Evolutionary conservation across 139 green algal species (phyloP).

Genomic region (Chlorella sp.): DNA sequence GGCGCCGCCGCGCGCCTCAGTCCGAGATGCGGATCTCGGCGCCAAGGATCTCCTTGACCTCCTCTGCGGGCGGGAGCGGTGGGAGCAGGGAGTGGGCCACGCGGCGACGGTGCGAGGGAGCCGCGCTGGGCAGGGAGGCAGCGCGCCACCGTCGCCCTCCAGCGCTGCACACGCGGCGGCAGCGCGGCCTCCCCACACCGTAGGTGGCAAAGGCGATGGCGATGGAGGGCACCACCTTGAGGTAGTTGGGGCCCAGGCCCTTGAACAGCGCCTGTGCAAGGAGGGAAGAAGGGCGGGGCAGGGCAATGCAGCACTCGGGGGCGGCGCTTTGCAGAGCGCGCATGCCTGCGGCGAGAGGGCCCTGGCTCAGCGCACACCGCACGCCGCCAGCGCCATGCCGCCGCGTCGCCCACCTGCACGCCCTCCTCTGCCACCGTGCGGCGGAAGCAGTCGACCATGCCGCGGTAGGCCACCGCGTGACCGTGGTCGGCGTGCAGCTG

Average conservation of each 20-base stretch:
- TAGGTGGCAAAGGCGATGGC: slow-evolving; percentile 98
- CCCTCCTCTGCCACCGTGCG: slow-evolving; percentile 93
- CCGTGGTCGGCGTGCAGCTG: slow-evolving; percentile 68
- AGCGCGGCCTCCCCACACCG: slow-evolving; percentile 8
- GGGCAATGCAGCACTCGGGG: too few relatives aligned
- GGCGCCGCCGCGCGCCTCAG: slow-evolving; percentile 11
- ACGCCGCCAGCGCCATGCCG: too few relatives aligned
- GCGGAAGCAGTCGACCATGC: slow-evolving; percentile 97
- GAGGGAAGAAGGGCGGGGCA: neutral
- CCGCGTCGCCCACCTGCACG: slow-evolving; percentile 40
- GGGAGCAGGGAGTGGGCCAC: neutral
- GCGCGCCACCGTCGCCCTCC: neutral
- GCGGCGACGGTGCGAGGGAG: neutral
- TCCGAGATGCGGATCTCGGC: slow-evolving; percentile 83
- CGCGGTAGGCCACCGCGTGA: slow-evolving; percentile 81
- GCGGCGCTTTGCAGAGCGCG: too few relatives aligned
- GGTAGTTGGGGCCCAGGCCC: slow-evolving; percentile 95
- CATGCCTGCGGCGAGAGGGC: too few relatives aligned
- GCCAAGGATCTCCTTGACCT: slow-evolving; percentile 84
- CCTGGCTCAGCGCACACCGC: too few relatives aligned
- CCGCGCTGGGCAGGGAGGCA: neutral
- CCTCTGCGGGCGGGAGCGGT: neutral
- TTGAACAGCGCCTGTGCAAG: slow-evolving; percentile 52
- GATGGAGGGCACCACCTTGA: slow-evolving; percentile 98
- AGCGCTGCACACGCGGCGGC: neutral